Conservation (phyloP, 1,284 basidiomycete genomes). For the Lentinus polychrous region DNA sequence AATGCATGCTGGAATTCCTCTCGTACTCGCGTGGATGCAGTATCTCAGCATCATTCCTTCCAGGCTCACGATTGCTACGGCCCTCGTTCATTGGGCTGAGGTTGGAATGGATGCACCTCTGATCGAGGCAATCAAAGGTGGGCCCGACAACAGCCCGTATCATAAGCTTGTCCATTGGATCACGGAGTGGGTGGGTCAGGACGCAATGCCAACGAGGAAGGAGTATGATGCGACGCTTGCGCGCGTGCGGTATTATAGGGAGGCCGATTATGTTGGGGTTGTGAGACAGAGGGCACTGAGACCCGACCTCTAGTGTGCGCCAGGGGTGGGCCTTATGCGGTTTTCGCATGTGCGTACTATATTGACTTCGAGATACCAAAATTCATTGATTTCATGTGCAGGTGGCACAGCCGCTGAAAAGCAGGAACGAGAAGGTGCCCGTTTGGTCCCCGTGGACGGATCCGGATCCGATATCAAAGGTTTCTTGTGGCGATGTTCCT, state of each 20-base stretch:
- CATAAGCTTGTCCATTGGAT: constrained; percentile 54
- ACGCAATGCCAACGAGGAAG: background rate
- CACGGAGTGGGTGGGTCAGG: constrained; percentile 55
- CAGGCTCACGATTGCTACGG: constrained; percentile 49
- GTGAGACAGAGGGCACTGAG: too few species aligned
- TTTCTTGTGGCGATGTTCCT: too few species aligned
- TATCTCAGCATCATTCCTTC: constrained; percentile 47
- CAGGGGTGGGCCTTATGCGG: too few species aligned
- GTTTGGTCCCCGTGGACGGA: too few species aligned
- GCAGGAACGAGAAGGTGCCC: too few species aligned
- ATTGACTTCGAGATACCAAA: too few species aligned
- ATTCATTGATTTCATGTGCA: too few species aligned
- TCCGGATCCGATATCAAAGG: too few species aligned
- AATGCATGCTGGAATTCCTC: constrained; percentile 54
- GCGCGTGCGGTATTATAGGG: background rate
- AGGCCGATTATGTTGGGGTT: background rate
- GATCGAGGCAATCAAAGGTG: constrained; percentile 36
- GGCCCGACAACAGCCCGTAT: constrained; percentile 36
- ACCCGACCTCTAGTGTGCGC: too few species aligned
- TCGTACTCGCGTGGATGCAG: constrained; percentile 76
- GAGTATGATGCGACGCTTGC: background rate
- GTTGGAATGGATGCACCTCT: constrained; percentile 54
- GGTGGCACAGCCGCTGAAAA: too few species aligned
- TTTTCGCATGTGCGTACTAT: too few species aligned
- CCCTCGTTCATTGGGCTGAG: constrained; percentile 68